Evolutionary conservation across 2,329 filamentous ascomycete genomes (phyloP).

Genomic region (Fusarium sp.): DNA sequence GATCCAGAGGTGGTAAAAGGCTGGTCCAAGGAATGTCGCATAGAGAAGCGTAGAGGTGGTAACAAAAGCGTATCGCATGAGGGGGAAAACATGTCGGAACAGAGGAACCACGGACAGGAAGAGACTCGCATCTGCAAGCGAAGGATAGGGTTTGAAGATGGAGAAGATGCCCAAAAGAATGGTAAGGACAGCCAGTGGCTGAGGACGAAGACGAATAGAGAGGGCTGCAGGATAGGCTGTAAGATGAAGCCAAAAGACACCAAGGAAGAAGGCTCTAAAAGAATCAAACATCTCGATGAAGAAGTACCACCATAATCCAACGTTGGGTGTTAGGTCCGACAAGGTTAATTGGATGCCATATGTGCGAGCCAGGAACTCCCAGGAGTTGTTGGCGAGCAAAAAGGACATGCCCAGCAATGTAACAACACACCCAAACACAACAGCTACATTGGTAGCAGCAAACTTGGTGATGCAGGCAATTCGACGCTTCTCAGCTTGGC

Average conservation of each 20-base stretch:
- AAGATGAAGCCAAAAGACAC: slow-evolving; percentile 97
- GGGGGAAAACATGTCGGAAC: slow-evolving; percentile 90
- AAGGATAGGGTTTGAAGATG: slow-evolving; percentile 97
- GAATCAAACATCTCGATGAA: slow-evolving; percentile 99
- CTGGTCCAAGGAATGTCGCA: slow-evolving; percentile 87
- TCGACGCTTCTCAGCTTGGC: slow-evolving; percentile 56
- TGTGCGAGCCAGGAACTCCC: slow-evolving; percentile 88
- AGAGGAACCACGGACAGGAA: slow-evolving; percentile 87
- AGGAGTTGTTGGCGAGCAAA: slow-evolving; percentile 79
- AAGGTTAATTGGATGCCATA: slow-evolving; percentile 94
- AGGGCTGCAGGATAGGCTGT: slow-evolving; percentile 89
- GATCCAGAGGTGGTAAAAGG: slow-evolving; percentile 98
- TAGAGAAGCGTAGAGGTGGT: slow-evolving; percentile 87
- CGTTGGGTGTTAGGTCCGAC: slow-evolving; percentile 92
- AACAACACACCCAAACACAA: slow-evolving; percentile 67
- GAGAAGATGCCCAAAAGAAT: slow-evolving; percentile 90
- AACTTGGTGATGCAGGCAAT: slow-evolving; percentile 62
- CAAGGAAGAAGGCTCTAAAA: slow-evolving; percentile 96
- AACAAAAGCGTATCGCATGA: slow-evolving; percentile 95
- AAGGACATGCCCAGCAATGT: slow-evolving; percentile 78
- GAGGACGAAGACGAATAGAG: slow-evolving; percentile 82
- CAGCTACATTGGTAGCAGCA: slow-evolving; percentile 62
- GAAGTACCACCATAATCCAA: slow-evolving; percentile 99
- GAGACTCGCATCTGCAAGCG: slow-evolving; percentile 87
- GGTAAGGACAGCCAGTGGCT: slow-evolving; percentile 87